Base-by-base conservation (phyloP, 768 basidiomycete species). In the Mycena olivaceomarginata region DNA sequence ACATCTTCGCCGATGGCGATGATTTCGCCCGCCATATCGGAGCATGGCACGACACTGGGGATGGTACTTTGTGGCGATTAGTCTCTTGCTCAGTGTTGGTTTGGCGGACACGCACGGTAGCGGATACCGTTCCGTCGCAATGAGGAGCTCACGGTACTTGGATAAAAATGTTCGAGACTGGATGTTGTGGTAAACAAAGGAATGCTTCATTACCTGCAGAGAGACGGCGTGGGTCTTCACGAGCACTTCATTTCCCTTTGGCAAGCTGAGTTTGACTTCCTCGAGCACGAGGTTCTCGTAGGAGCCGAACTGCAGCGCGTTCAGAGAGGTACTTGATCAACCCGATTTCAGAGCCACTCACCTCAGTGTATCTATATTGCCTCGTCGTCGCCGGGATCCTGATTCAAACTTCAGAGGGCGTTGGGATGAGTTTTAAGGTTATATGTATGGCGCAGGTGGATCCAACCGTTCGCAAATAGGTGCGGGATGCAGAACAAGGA, bases 131-230 rank as follows among this genome's bases (percentile, higher is more conserved):
- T 86, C 87, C 11, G 56, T 82, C 20, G 88, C 82, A 22, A 92
- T 83, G 10, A 84, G 62, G 7, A 92, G 82, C 78, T 93, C 92
- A 53, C 92, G 89, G 78, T 85, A 93, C 88, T 90, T 10, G 37
- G 1, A 5, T 37, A 20, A 16, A 22, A 40, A 41, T 20, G 40
- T 43, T n/a, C 51, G 16, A 2, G 3, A 4, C 43, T 39, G 20
- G 9, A 53, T 48, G 10, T 62, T 22, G 31, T 3, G 31, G 31
- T 31, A 31, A 39, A 7, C 2, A 53, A 59, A 53, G 15, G 16
- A 37, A 40, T 8, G 43, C 11, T 45, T 45, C 15, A 45, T n/a
- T 68, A 88, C 89, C 83, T 92, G 89, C 6, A 93, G 84, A 41
- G 92, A 93, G 15, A 92, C 91, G 20, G 51, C 51, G n/a, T 53